phyloP scores from a whole-genome alignment of 108 stramenopile genomes.

The Asterionellopsis glacialis region DNA sequence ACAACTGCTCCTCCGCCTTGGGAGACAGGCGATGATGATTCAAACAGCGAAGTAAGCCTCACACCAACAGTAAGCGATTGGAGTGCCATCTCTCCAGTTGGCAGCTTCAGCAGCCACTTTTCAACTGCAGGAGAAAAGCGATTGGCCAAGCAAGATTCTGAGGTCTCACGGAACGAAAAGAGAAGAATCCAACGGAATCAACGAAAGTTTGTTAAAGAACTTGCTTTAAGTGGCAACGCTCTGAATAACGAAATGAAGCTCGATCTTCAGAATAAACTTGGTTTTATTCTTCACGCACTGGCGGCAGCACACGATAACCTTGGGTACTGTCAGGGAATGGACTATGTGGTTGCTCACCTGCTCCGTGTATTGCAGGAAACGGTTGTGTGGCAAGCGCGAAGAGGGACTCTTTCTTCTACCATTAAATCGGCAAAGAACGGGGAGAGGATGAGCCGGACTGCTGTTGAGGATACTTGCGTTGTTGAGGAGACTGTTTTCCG shows the following conservation, averaged over 20 bases:
- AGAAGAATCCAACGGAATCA: background rate
- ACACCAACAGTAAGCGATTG: constrained; percentile 84
- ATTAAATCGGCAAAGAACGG: constrained; percentile 4
- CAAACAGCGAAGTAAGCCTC: constrained; percentile 39
- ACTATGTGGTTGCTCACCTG: constrained; percentile 86
- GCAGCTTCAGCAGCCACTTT: constrained; percentile 30
- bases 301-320: constrained; percentile 75
- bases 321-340: constrained; percentile 91
- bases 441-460: background rate
- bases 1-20: constrained; percentile 55
- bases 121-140: background rate
- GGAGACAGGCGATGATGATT: constrained; percentile 25
- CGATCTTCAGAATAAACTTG: constrained; percentile 71
- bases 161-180: background rate
- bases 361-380: constrained; percentile 84
- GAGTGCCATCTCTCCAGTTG: constrained; percentile 74
- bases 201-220: constrained; percentile 28
- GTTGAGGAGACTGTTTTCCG: constrained; percentile 76
- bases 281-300: constrained; percentile 72
- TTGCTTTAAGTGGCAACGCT: constrained; percentile 70
- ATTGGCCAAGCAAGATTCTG: background rate
- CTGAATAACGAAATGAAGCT: constrained; percentile 72
- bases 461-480: constrained; percentile 45
- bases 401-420: constrained; percentile 43
- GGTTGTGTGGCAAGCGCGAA: constrained; percentile 52